Base-by-base conservation (phyloP, 1,139 yeast species). In the Diutina rugosa region DNA sequence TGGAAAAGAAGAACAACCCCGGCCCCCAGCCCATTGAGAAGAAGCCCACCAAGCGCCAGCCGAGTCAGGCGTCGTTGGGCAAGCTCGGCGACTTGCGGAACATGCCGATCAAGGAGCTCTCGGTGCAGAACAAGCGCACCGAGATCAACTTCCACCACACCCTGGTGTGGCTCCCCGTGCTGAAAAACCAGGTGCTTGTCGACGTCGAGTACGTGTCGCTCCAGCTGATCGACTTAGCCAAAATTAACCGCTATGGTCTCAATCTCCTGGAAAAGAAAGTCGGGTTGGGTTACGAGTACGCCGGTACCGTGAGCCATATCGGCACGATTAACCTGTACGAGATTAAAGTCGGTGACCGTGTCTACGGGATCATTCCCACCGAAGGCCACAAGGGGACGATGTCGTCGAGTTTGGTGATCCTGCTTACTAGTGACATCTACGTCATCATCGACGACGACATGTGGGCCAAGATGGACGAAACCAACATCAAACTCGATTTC, bases 111-210 rank as follows among this genome's bases (percentile, higher is more conserved):
- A 76, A 76, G 62, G 78, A 74, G 54, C 65, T 76, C 21, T 73
- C 78, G 1, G 70, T 73, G 6, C 72, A 71, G 58, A 74, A 75
- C 60, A 74, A 73, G 60, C 71, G 72, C 56, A 75, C 78, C 0
- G 77, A 72, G 57, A 59, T 76, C 56, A 76, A 74, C 61, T 76
- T 75, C 65, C 69, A 74, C 59, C 76, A 74, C 60, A 77, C 76
- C 14, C 66, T 67, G 28, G 68, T 75, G 45, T 67, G 69, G 53
- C 62, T 74, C 46, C 77, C 78, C 0, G 67, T 76, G 52, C 66
- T 69, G 1, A 57, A 68, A 5, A 65, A 67, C 58, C 65, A 67
- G 54, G 62, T 76, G 9, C 63, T 76, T 59, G 77, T 76, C 14
- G 72, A 74, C 56, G 68, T 74, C 30, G 68, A 70, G 56, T 76